Evolutionary conservation across 208 protist species (phyloP).

Genomic region (Leptomonas pyrrhocoris): DNA sequence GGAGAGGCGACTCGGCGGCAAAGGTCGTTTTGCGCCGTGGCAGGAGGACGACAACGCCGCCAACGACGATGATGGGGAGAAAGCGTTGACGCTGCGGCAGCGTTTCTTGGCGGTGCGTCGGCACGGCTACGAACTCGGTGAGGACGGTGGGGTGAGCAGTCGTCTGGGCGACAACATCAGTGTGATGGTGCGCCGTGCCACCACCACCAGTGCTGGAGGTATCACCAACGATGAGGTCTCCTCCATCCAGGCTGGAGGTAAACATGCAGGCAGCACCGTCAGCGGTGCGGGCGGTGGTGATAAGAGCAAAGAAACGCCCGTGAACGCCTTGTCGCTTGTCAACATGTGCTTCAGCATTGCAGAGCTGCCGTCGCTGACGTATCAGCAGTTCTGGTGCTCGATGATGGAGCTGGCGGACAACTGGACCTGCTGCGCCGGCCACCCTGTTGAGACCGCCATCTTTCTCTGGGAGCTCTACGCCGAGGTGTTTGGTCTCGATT

Average conservation of each 20-base stretch:
- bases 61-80: conserved; percentile 6
- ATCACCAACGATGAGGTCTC: conserved; percentile 8
- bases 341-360: conserved; percentile 27
- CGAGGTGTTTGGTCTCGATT: conserved; percentile 84
- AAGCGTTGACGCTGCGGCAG: conserved; percentile 15
- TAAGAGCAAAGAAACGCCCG: not conserved
- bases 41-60: conserved; percentile 2
- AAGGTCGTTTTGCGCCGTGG: not conserved
- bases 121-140: conserved; percentile 24
- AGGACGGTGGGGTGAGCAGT: conserved; percentile 4
- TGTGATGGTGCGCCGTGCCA: conserved; percentile 17
- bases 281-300: not conserved
- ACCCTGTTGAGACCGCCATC: conserved; percentile 65
- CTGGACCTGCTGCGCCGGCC: conserved; percentile 75
- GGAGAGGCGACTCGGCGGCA: conserved; percentile 1
- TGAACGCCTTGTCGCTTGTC: conserved; percentile 17
- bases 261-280: not conserved
- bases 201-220: not conserved
- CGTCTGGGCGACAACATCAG: conserved; percentile 11
- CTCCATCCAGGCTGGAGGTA: not conserved
- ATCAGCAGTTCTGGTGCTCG: conserved; percentile 82
- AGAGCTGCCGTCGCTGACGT: conserved; percentile 72
- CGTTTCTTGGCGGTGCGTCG: conserved; percentile 26
- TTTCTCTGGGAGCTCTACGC: conserved; percentile 86
- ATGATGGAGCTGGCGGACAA: conserved; percentile 90